Base-by-base conservation (phyloP, 192 early-diverging fungal genomes). In the Podila minutissima region DNA sequence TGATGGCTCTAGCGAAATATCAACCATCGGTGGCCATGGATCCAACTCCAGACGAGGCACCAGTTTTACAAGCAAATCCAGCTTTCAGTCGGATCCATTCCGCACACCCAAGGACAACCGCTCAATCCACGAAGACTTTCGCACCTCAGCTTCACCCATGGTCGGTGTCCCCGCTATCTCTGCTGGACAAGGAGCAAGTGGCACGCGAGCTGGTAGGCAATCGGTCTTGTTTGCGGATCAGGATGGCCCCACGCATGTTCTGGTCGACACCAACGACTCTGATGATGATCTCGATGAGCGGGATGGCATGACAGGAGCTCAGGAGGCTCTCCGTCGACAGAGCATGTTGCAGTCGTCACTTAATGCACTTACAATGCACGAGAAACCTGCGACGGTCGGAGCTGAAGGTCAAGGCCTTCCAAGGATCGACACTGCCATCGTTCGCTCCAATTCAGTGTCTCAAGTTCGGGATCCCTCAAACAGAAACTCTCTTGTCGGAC, bases 71-170 rank as follows among this genome's bases (percentile, higher is more conserved):
- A 79, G 76, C 70, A 79, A 79, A 22, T 72, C 70, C 0, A 79
- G 76, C 35, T 79, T 72, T 64, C 76, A 79, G 76, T 72, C 76
- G 2, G 76, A 79, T 9, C 76, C 76, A 2, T 79, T 79, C 70
- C 69, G 68, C 55, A 79, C 76, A n/a, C 76, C 76, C 28, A 79
- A 72, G 22, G 76, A 79, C 20, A 41, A 38, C 6, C 64, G 66
- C 5, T 79, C 76, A 35, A 64, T 79, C 49, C 59, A 79, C 19
- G 76, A 76, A 6, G 74, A 57, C 0, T 76, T 70, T 29, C 41
- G 41, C 41, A 4, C 41, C 13, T 46, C 41, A 0, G 41, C 41
- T 46, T 46, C 41, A 46, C 15, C 41, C 15, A 46, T 46, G 41
- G 15, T 46, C 13, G 41, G 41, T 17, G 41, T 46, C 41, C 41